Evolutionary conservation across 768 basidiomycete genomes (phyloP).

Genomic region (Lentinula edodes): DNA sequence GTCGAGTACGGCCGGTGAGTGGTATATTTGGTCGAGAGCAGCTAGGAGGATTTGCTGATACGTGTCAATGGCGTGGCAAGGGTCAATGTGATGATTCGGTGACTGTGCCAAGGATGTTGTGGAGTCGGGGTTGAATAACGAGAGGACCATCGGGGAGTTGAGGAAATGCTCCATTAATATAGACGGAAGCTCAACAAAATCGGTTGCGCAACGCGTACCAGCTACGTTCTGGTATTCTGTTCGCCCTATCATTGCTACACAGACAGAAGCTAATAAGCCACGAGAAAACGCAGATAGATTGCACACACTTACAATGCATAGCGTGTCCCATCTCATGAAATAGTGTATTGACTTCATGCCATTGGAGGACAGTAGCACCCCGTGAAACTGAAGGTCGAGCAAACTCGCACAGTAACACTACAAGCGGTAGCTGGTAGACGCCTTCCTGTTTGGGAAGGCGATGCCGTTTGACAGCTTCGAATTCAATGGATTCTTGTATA

Average conservation of each 20-base stretch:
- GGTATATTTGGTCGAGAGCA: conserved; percentile 84
- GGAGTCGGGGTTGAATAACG: conserved; percentile 62
- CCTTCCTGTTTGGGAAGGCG: conserved; percentile 58
- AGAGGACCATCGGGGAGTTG: conserved; percentile 75
- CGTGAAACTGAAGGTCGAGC: conserved; percentile 50
- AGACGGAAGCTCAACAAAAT: conserved; percentile 96
- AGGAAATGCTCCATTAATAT: conserved; percentile 99
- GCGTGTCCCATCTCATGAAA: conserved; percentile 99
- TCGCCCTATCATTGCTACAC: conserved; percentile 90
- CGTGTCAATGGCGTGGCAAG: conserved; percentile 81
- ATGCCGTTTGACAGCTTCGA: conserved; percentile 60
- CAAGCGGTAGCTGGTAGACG: conserved; percentile 82
- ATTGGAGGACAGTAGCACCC: conserved; percentile 72
- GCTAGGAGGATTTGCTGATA: conserved; percentile 90
- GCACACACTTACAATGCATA: conserved; percentile 81
- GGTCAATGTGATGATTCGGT: conserved; percentile 68
- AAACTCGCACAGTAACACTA: conserved; percentile 90
- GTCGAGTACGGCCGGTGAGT: conserved; percentile 58
- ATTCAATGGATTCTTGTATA: conserved; percentile 48
- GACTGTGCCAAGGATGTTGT: conserved; percentile 39
- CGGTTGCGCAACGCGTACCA: conserved; percentile 95
- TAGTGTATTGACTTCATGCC: conserved; percentile 91
- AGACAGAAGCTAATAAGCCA: not conserved
- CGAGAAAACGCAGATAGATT: not conserved
- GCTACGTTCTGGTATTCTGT: conserved; percentile 98